Percentiles rank a stretch among this genome's conserved stretches.
Evolutionary conservation across 2,329 filamentous ascomycete species (phyloP).

Genomic region (Diaporthe humulicola): DNA sequence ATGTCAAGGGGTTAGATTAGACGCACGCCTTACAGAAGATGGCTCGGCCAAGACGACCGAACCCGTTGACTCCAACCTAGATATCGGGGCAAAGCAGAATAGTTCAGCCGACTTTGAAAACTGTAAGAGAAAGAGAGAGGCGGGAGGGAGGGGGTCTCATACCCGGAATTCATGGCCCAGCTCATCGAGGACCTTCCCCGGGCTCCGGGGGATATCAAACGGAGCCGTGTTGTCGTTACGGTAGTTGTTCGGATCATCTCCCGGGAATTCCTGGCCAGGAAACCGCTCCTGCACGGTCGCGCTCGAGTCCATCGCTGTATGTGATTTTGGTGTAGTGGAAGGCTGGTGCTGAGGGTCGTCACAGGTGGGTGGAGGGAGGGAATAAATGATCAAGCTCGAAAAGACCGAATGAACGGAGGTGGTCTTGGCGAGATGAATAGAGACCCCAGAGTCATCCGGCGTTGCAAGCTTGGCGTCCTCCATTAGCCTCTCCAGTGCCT

Average conservation of each 20-base stretch:
- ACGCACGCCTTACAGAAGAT: conserved; percentile 21
- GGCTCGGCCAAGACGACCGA: conserved; percentile 14
- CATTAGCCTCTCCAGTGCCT: not conserved
- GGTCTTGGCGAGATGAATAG: conserved; percentile 9
- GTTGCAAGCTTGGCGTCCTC: conserved; percentile 2
- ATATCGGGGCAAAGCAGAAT: not conserved
- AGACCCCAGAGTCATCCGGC: not conserved
- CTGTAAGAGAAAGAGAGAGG: not conserved
- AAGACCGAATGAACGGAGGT: not conserved
- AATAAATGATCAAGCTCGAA: not conserved
- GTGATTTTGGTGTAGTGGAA: not conserved
- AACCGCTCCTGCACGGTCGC: not conserved
- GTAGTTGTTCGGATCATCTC: not conserved
- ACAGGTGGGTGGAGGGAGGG: not conserved
- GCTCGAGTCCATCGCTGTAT: not conserved
- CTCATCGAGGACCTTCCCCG: conserved; percentile 10
- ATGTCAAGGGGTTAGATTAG: not conserved
- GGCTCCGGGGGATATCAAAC: not conserved
- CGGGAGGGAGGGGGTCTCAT: not conserved
- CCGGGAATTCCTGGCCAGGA: conserved; percentile 10
- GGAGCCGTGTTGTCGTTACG: not conserved
- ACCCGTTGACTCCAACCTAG: conserved; percentile 11
- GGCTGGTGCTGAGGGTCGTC: no score
- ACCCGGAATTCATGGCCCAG: conserved; percentile 16
- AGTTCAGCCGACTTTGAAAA: not conserved